A percentile compares a stretch with the other conserved stretches of the same genome.
Conservation (phyloP, 2,329 filamentous ascomycete species). For the Colletotrichum sidae region DNA sequence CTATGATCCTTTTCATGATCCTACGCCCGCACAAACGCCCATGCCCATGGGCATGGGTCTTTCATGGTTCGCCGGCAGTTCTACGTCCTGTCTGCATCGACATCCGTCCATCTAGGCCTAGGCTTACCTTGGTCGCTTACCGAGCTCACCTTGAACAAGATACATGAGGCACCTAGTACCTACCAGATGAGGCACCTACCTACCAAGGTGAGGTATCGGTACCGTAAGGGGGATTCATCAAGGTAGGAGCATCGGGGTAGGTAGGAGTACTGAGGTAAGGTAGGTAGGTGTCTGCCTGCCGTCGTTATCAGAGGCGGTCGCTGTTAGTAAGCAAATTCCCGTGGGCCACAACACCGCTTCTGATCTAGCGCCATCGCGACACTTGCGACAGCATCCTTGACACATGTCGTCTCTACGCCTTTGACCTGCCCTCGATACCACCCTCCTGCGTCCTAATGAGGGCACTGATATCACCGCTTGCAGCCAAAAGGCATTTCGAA, state of each 20-base stretch:
- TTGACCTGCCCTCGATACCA: slow-evolving; percentile 4
- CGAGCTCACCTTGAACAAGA: too few relatives aligned
- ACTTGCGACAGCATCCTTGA: slow-evolving; percentile 6
- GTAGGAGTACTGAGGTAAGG: too few relatives aligned
- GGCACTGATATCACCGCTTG: slow-evolving; percentile 14
- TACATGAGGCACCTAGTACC: background rate
- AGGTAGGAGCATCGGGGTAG: too few relatives aligned
- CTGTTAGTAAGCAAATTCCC: slow-evolving; percentile 5
- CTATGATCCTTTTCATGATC: too few relatives aligned
- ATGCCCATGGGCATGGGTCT: too few relatives aligned
- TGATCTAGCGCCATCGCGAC: slow-evolving; percentile 2
- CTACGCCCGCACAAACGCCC: too few relatives aligned
- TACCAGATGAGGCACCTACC: background rate
- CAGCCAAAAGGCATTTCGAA: slow-evolving; percentile 1
- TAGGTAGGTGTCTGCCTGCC: background rate
- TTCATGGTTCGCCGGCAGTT: too few relatives aligned
- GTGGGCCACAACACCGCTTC: background rate
- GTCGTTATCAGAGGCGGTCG: background rate
- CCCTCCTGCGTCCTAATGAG: slow-evolving; percentile 2
- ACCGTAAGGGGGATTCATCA: background rate
- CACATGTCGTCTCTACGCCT: slow-evolving; percentile 12
- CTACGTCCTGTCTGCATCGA: too few relatives aligned
- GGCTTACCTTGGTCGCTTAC: background rate
- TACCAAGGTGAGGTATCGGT: background rate
- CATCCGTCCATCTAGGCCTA: background rate